Evolutionary conservation across 73 alveolate species (phyloP).

Genomic region (Paramecium pentaurelia): DNA sequence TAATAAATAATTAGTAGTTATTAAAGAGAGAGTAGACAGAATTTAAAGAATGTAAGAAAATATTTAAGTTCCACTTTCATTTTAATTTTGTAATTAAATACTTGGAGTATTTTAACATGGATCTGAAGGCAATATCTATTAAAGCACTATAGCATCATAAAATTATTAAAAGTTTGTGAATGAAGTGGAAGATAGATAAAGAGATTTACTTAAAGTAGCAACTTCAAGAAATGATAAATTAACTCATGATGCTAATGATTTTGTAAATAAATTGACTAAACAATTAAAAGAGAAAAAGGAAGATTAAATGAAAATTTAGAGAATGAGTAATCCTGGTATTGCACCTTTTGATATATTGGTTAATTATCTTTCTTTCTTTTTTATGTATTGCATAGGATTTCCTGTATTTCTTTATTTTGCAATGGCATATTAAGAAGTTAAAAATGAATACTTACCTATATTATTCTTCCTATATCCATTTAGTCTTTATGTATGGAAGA

Average conservation of each 20-base stretch:
- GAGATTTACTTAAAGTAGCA: not conserved
- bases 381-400: not conserved
- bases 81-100: not conserved
- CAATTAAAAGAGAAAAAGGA: not conserved
- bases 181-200: not conserved
- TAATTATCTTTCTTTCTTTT: not conserved
- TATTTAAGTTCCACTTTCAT: not conserved
- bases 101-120: constrained; percentile 12
- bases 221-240: constrained; percentile 27
- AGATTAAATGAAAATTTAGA: not conserved
- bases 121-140: constrained; percentile 23
- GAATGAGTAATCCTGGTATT: constrained; percentile 11
- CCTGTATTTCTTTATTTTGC: not conserved
- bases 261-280: not conserved
- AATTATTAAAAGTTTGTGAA: not conserved
- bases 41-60: not conserved
- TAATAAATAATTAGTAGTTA: not conserved
- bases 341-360: not conserved
- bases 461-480: not conserved
- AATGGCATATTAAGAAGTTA: not conserved
- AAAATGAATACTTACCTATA: not conserved
- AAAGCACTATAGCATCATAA: constrained; percentile 4
- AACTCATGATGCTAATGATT: not conserved
- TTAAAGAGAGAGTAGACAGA: not conserved
- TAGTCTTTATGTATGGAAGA: not conserved